Evolutionary conservation across 305 asterid genomes (phyloP).

Genomic region (Solanum hybrid): DNA sequence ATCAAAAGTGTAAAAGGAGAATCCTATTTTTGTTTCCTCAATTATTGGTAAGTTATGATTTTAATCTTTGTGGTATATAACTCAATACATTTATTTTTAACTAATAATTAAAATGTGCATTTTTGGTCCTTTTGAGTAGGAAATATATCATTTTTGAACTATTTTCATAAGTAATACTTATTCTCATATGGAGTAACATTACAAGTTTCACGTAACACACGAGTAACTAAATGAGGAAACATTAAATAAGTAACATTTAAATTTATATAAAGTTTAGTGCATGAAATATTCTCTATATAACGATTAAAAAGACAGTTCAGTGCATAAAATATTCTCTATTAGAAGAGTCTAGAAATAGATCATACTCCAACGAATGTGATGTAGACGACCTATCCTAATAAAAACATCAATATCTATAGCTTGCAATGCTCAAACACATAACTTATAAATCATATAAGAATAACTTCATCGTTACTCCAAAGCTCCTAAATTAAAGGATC

Average conservation of each 20-base stretch:
- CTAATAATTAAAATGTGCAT: not conserved
- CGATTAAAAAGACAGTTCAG: too few relatives aligned
- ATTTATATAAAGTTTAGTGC: too few relatives aligned
- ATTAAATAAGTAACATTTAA: too few relatives aligned
- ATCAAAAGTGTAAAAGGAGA: not conserved
- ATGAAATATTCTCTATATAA: too few relatives aligned
- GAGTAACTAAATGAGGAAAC: not conserved
- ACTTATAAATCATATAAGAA: too few relatives aligned
- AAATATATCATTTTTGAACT: not conserved
- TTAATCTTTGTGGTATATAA: not conserved
- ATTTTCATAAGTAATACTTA: too few relatives aligned
- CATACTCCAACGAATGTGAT: not conserved
- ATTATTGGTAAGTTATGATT: not conserved
- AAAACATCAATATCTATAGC: too few relatives aligned
- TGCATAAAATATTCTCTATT: too few relatives aligned
- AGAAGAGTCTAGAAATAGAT: not conserved
- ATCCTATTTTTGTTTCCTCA: not conserved
- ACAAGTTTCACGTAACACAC: not conserved
- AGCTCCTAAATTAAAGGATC: not conserved
- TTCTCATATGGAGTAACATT: not conserved
- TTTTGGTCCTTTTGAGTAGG: not conserved
- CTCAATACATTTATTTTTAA: too few relatives aligned
- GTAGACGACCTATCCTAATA: accelerated
- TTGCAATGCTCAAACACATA: too few relatives aligned
- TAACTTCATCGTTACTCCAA: not conserved